Evolutionary conservation across 306 rosid genomes (phyloP).

Genomic region (Castanea crenata): DNA sequence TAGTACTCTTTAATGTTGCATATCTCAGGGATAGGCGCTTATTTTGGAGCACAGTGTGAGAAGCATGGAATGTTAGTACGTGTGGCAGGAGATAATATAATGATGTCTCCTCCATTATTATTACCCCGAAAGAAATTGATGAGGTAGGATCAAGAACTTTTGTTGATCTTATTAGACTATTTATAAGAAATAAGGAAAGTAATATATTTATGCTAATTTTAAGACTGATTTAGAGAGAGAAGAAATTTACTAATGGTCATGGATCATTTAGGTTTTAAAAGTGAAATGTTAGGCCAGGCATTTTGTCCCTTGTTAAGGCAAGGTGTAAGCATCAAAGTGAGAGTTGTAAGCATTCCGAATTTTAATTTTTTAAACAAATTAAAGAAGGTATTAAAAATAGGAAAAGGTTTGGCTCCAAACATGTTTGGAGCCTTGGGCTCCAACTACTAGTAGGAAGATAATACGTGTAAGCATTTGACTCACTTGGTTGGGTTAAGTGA

Average conservation of each 20-base stretch:
- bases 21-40: conserved; percentile 62
- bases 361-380: too few relatives aligned
- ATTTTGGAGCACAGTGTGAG: conserved; percentile 82
- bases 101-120: conserved; percentile 86
- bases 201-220: background rate
- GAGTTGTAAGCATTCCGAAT: too few relatives aligned
- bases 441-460: too few relatives aligned
- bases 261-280: too few relatives aligned
- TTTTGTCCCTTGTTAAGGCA: too few relatives aligned
- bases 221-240: background rate
- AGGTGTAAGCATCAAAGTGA: too few relatives aligned
- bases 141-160: conserved; percentile 49
- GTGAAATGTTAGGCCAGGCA: too few relatives aligned
- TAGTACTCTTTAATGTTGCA: conserved; percentile 1
- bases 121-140: conserved; percentile 65
- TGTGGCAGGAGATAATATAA: conserved; percentile 70
- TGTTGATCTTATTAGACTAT: conserved; percentile 7
- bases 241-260: background rate
- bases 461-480: too few relatives aligned
- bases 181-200: background rate
- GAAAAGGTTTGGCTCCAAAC: too few relatives aligned
- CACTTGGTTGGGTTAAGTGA: too few relatives aligned
- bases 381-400: too few relatives aligned
- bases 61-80: conserved; percentile 82
- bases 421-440: too few relatives aligned